Evolutionary conservation across 192 early-diverging fungal genomes (phyloP).

Genomic region (Coemansia sp.): DNA sequence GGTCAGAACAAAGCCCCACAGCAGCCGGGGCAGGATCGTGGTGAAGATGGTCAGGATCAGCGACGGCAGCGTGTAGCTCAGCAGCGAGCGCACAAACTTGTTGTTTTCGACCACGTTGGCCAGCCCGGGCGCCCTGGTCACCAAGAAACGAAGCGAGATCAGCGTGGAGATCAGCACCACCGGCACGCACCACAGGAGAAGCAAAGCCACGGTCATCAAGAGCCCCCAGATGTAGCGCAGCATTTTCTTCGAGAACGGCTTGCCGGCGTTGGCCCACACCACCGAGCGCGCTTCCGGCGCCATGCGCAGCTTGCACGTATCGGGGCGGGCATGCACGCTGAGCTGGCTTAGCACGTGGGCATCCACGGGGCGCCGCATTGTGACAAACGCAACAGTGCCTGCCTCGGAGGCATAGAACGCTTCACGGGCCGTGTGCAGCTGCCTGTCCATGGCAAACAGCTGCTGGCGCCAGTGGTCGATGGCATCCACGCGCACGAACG

Average conservation of each 20-base stretch:
- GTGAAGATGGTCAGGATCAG: slow-evolving; percentile 72
- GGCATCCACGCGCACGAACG: slow-evolving; percentile 55
- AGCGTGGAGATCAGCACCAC: slow-evolving; percentile 69
- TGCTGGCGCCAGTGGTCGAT: slow-evolving; percentile 64
- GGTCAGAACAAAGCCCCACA: slow-evolving; percentile 53
- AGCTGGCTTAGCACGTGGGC: slow-evolving; percentile 70
- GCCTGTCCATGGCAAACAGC: slow-evolving; percentile 60
- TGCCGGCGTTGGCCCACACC: slow-evolving; percentile 67
- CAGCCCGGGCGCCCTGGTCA: slow-evolving; percentile 64
- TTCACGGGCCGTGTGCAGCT: slow-evolving; percentile 40
- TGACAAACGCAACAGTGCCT: slow-evolving; percentile 71
- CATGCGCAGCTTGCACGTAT: slow-evolving; percentile 59
- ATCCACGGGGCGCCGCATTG: slow-evolving; percentile 65
- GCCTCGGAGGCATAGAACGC: slow-evolving; percentile 5
- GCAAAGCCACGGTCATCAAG: slow-evolving; percentile 61
- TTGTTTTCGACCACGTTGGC: slow-evolving; percentile 59
- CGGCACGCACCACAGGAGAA: slow-evolving; percentile 77
- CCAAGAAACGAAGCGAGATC: slow-evolving; percentile 64
- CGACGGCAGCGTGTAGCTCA: slow-evolving; percentile 73
- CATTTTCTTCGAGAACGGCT: slow-evolving; percentile 59
- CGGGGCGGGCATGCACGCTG: slow-evolving; percentile 64
- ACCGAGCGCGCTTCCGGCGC: slow-evolving; percentile 78
- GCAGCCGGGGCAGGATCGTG: slow-evolving; percentile 66
- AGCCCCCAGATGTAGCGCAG: slow-evolving; percentile 61
- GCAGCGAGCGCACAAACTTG: slow-evolving; percentile 61